phyloP scores from a whole-genome alignment of 2,329 filamentous ascomycete genomes.

The Chaetomium globosum region DNA sequence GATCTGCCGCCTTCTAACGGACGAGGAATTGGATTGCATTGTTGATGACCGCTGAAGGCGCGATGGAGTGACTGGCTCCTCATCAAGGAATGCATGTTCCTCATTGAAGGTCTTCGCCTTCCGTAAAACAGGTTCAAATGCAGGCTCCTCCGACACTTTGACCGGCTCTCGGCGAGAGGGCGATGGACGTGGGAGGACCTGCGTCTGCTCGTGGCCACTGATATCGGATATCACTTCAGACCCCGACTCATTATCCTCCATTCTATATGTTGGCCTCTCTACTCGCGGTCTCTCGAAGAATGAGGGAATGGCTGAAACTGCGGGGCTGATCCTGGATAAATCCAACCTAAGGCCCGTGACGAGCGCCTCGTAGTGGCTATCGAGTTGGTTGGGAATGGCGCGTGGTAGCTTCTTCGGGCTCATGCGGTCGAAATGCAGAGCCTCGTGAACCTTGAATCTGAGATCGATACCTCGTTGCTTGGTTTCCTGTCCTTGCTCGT shows the following conservation, averaged over 20 bases:
- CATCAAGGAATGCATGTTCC: conserved; percentile 17
- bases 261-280: neutral
- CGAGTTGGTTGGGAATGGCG: conserved; percentile 36
- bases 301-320: conserved; percentile 34
- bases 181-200: conserved; percentile 21
- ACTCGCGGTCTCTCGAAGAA: conserved; percentile 28
- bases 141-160: conserved; percentile 26
- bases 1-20: conserved; percentile 12
- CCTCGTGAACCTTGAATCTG: conserved; percentile 57
- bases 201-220: conserved; percentile 57
- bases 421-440: conserved; percentile 48
- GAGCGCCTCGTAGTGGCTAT: conserved; percentile 50
- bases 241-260: conserved; percentile 25
- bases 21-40: conserved; percentile 20
- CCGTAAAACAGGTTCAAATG: conserved; percentile 31
- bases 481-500: conserved; percentile 33
- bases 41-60: conserved; percentile 31
- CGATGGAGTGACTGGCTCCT: conserved; percentile 25
- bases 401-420: conserved; percentile 39
- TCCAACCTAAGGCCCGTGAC: conserved; percentile 49
- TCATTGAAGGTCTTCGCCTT: conserved; percentile 30
- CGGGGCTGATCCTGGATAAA: conserved; percentile 41
- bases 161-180: conserved; percentile 30
- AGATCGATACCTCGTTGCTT: conserved; percentile 54
- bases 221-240: conserved; percentile 52